Evolutionary conservation across 23 red algal species (phyloP).

Genomic region (Gracilaria caudata): DNA sequence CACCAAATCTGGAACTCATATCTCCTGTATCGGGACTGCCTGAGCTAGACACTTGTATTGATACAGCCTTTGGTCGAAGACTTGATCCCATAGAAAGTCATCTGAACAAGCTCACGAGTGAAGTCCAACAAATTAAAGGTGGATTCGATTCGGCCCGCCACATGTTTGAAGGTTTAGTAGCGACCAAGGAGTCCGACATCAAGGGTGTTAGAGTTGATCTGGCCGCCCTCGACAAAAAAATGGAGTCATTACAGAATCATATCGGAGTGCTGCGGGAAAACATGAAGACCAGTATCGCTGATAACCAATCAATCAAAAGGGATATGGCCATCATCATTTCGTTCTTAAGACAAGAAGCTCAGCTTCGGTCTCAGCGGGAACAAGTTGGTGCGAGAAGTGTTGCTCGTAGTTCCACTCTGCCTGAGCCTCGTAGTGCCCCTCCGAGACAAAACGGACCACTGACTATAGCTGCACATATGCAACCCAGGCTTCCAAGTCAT

Average conservation of each 20-base stretch:
- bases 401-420: not conserved
- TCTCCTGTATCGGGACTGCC: constrained; percentile 2
- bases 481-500: not conserved
- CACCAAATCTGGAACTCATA: constrained; percentile 12
- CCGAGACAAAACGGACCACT: not conserved
- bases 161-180: not conserved
- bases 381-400: not conserved
- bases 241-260: not conserved
- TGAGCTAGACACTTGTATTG: not conserved
- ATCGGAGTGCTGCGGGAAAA: not conserved
- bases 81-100: constrained; percentile 6
- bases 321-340: not conserved
- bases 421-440: not conserved
- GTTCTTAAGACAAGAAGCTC: not conserved
- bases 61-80: not conserved
- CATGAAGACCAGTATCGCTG: not conserved
- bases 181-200: not conserved
- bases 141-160: constrained; percentile 19
- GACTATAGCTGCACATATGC: not conserved
- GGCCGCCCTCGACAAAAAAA: not conserved
- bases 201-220: not conserved
- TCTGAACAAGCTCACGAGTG: constrained; percentile 2
- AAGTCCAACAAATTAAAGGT: not conserved
- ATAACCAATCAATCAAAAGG: constrained; percentile 10
- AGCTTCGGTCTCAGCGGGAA: not conserved